Evolutionary conservation across 495 filamentous ascomycete species (phyloP).

Genomic region (Aspergillus sclerotiicarbonarius): DNA sequence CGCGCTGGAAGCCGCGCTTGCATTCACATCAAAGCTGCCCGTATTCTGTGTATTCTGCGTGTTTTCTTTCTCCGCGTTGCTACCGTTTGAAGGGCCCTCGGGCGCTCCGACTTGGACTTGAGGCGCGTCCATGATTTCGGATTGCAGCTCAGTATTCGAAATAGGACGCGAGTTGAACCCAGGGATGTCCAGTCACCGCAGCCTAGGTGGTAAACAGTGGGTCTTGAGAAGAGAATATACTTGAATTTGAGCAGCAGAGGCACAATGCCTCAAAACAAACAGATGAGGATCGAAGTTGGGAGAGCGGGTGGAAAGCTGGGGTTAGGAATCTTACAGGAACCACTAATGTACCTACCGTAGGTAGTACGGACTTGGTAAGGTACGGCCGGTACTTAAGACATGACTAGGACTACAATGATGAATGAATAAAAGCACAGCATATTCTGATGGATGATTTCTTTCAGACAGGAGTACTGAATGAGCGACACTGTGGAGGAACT

Average conservation of each 20-base stretch:
- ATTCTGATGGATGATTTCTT: neutral
- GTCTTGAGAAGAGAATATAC: neutral
- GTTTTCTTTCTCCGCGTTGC: neutral
- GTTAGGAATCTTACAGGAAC: neutral
- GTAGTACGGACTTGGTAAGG: too few relatives aligned
- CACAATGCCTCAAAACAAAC: neutral
- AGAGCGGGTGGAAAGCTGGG: neutral
- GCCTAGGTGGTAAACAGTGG: neutral
- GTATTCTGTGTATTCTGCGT: slow-evolving; percentile 5
- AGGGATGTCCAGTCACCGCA: neutral
- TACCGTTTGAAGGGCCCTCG: slow-evolving; percentile 5
- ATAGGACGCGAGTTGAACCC: neutral
- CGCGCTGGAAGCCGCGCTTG: slow-evolving; percentile 17
- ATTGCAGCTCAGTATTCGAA: neutral
- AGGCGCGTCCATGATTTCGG: slow-evolving; percentile 9
- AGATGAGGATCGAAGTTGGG: neutral
- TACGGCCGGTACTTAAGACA: neutral
- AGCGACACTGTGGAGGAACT: neutral
- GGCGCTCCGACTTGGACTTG: slow-evolving; percentile 25
- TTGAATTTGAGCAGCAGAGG: neutral
- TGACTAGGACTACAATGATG: neutral
- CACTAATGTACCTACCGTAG: neutral
- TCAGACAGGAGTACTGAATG: neutral
- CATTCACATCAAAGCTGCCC: slow-evolving; percentile 24
- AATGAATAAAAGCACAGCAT: neutral